A percentile compares a stretch with the other conserved stretches of the same genome.
Evolutionary conservation across 2,329 filamentous ascomycete species (phyloP).

Genomic region (Camillea tinctor): DNA sequence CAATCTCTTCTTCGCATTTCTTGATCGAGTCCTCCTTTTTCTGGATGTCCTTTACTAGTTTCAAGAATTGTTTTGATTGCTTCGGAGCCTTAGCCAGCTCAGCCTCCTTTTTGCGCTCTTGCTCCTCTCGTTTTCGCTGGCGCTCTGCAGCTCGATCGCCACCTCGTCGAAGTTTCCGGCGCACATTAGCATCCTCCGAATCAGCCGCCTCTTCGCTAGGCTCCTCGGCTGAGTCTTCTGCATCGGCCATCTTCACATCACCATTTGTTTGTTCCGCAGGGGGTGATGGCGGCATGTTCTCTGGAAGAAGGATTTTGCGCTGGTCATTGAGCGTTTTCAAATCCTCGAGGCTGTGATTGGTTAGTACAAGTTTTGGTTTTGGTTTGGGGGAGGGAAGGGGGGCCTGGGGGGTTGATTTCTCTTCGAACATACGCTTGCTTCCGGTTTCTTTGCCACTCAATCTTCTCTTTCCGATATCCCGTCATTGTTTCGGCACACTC

Average conservation of each 20-base stretch:
- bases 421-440: constrained; percentile 56
- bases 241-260: constrained; percentile 61
- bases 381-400: too few relatives aligned
- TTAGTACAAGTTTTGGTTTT: constrained; percentile 25
- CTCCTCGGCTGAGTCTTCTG: constrained; percentile 61
- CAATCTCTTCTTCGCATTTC: constrained; percentile 82
- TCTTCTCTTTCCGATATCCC: constrained; percentile 89
- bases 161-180: constrained; percentile 56
- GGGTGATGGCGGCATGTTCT: constrained; percentile 67
- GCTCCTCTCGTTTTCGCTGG: constrained; percentile 74
- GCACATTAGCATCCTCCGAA: constrained; percentile 60
- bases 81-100: constrained; percentile 68
- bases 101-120: constrained; percentile 66
- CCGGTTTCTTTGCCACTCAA: constrained; percentile 81
- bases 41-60: constrained; percentile 83
- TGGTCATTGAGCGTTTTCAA: constrained; percentile 70
- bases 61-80: constrained; percentile 85
- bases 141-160: constrained; percentile 69
- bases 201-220: constrained; percentile 64
- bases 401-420: background rate
- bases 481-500: constrained; percentile 95
- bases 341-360: constrained; percentile 60
- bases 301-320: constrained; percentile 68
- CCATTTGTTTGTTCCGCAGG: constrained; percentile 47
- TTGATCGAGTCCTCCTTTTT: constrained; percentile 79